Evolutionary conservation across 139 green algal genomes (phyloP).

Genomic region (Yamagishiella unicocca): DNA sequence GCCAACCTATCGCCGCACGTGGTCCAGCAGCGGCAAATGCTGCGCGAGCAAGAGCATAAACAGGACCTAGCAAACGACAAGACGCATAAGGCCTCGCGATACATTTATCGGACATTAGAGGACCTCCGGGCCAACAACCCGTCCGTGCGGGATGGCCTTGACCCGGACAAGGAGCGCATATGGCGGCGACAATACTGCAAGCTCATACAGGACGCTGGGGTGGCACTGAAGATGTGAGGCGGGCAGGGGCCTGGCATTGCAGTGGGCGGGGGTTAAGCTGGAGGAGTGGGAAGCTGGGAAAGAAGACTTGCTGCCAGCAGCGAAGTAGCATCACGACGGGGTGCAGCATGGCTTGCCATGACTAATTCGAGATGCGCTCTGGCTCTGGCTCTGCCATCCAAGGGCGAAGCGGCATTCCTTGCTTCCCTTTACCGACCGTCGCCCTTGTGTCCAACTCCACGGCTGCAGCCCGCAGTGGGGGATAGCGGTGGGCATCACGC

Average conservation of each 20-base stretch:
- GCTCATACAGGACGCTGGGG: conserved; percentile 60
- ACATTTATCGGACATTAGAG: background rate
- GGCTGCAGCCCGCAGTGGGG: conserved; percentile 65
- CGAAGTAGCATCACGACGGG: no score
- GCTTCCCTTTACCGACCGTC: no score
- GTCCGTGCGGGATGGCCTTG: conserved; percentile 52
- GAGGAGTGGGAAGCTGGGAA: no score
- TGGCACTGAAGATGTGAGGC: conserved; percentile 60
- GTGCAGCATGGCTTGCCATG: no score
- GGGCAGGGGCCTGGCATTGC: background rate
- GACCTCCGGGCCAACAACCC: conserved; percentile 39
- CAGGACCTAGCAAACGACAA: conserved; percentile 27
- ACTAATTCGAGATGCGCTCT: no score
- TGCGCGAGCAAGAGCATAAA: conserved; percentile 31
- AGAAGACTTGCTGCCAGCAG: no score
- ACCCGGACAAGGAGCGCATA: conserved; percentile 46
- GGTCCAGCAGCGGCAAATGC: conserved; percentile 18
- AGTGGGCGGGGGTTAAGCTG: no score
- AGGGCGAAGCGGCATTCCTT: no score
- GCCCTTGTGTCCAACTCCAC: no score
- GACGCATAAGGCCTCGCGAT: background rate
- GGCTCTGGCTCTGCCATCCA: no score
- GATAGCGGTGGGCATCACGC: conserved; percentile 65
- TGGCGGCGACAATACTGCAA: conserved; percentile 56
- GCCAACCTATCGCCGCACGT: background rate